phyloP scores from a whole-genome alignment of 2,329 filamentous ascomycete genomes.

The Metarhizium sp. region DNA sequence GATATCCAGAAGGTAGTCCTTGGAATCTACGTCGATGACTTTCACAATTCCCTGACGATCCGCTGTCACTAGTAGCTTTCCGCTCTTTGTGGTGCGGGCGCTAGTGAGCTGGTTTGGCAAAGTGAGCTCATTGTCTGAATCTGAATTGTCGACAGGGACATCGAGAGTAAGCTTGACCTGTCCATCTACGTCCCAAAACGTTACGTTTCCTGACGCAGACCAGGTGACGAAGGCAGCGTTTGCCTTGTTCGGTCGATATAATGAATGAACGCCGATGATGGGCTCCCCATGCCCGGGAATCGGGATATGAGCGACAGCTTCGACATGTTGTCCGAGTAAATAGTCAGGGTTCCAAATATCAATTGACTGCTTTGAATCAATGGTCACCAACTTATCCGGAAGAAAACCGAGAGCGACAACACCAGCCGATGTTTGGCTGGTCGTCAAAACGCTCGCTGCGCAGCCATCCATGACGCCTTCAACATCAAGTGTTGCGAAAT shows the following conservation, averaged over 20 bases:
- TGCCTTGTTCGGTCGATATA: conserved; percentile 50
- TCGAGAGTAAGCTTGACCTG: conserved; percentile 53
- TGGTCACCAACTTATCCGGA: conserved; percentile 57
- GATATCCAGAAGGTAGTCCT: conserved; percentile 55
- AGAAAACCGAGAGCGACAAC: conserved; percentile 63
- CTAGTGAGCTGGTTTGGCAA: conserved; percentile 49
- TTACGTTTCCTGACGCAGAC: conserved; percentile 70
- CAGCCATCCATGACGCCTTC: conserved; percentile 35
- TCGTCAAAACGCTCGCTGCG: conserved; percentile 28
- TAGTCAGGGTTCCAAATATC: conserved; percentile 50
- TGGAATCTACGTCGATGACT: conserved; percentile 54
- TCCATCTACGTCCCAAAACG: conserved; percentile 75
- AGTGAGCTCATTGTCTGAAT: conserved; percentile 40
- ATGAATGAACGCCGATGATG: conserved; percentile 62
- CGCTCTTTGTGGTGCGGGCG: conserved; percentile 50
- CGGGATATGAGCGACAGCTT: conserved; percentile 36
- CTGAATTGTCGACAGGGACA: conserved; percentile 58
- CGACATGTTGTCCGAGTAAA: conserved; percentile 27
- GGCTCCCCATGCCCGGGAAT: conserved; percentile 55
- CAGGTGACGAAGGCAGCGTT: conserved; percentile 78
- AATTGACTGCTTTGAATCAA: conserved; percentile 69
- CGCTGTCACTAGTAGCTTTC: conserved; percentile 65
- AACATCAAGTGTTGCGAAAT: conserved; percentile 45
- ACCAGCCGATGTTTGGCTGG: conserved; percentile 28
- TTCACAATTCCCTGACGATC: conserved; percentile 80